phyloP scores from a whole-genome alignment of 805 yeast genomes.

The Cyberlindnera maclurae region DNA sequence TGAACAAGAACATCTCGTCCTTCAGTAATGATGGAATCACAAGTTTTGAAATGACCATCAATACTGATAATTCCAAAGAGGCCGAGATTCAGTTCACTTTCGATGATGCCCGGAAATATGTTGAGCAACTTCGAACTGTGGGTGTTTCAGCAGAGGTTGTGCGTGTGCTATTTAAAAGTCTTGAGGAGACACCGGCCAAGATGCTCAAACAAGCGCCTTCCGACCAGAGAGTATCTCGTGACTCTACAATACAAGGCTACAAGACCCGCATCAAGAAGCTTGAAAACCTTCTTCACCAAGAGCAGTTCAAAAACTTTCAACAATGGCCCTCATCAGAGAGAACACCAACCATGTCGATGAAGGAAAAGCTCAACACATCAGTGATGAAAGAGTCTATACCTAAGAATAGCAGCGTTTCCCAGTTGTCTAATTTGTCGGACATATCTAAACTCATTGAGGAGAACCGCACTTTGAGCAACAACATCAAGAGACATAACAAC shows the following conservation, averaged over 20 bases:
- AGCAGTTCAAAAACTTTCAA: constrained; percentile 49
- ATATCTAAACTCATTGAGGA: constrained; percentile 8
- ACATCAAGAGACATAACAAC: constrained; percentile 9
- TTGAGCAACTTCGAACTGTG: constrained; percentile 27
- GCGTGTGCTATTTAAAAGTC: constrained; percentile 29
- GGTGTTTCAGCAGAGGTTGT: constrained; percentile 28
- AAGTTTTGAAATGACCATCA: constrained; percentile 15
- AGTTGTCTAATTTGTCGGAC: constrained; percentile 5
- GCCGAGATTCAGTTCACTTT: constrained; percentile 4
- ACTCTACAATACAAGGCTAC: constrained; percentile 47
- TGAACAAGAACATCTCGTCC: constrained; percentile 19
- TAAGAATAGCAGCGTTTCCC: neutral
- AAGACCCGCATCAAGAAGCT: constrained; percentile 67
- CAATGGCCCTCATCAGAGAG: constrained; percentile 31
- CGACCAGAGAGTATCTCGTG: constrained; percentile 17
- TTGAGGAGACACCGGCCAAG: constrained; percentile 30
- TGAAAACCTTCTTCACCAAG: constrained; percentile 72
- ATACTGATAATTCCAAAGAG: constrained; percentile 5
- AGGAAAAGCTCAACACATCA: constrained; percentile 7
- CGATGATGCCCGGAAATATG: constrained; percentile 30
- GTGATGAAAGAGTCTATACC: neutral
- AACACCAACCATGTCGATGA: constrained; percentile 6
- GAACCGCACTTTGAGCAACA: constrained; percentile 7
- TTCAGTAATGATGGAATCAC: constrained; percentile 16
- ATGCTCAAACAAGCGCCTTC: constrained; percentile 10